phyloP scores from a whole-genome alignment of 176 grass and related monocot genomes.

The Phragmites australis region DNA sequence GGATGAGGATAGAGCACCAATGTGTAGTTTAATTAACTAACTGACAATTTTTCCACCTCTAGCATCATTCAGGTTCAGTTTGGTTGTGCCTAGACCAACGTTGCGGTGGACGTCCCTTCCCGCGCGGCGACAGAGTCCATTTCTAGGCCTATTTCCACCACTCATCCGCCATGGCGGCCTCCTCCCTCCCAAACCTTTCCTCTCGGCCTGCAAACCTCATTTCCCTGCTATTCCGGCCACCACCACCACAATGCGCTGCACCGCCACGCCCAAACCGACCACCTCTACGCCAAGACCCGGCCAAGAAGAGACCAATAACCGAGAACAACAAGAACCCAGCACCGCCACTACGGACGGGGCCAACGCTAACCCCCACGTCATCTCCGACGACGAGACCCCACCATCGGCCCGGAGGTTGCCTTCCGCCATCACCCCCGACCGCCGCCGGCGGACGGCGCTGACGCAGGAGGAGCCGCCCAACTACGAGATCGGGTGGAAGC shows the following conservation, averaged over 20 bases:
- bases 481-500: constrained; percentile 93
- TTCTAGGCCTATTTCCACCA: constrained; percentile 32
- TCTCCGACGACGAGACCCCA: constrained; percentile 53
- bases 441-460: constrained; percentile 31
- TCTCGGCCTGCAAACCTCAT: constrained; percentile 24
- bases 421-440: constrained; percentile 54
- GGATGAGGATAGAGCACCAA: too few species aligned
- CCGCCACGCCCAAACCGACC: constrained; percentile 3
- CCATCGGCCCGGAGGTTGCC: constrained; percentile 37
- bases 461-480: constrained; percentile 69
- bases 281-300: constrained; percentile 12
- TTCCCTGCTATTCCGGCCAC: not conserved
- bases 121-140: not conserved
- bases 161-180: constrained; percentile 53
- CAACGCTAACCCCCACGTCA: constrained; percentile 31
- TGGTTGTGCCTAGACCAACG: not conserved
- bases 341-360: constrained; percentile 35
- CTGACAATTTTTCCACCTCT: too few species aligned
- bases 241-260: constrained; percentile 31
- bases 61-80: too few species aligned
- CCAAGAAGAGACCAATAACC: constrained; percentile 26
- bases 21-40: too few species aligned
- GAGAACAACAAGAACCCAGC: constrained; percentile 14
- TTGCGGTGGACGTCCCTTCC: not conserved
- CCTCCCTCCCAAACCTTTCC: constrained; percentile 46